A percentile compares a stretch with the other conserved stretches of the same genome.
Evolutionary conservation across 2,329 filamentous ascomycete species (phyloP).

Genomic region (Dactylella cylindrospora): DNA sequence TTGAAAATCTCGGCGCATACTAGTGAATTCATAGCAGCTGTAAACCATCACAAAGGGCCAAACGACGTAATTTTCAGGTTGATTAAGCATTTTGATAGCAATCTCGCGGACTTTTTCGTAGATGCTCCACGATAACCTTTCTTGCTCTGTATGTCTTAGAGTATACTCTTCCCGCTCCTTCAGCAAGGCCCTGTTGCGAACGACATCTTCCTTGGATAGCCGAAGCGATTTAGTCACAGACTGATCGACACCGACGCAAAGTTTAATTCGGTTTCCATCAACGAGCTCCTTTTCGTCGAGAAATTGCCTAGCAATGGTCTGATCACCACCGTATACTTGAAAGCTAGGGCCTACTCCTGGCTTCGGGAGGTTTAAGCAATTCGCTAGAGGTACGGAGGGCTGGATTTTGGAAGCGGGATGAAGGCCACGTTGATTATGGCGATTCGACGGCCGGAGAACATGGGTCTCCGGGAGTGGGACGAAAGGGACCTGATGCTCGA

Average conservation of each 20-base stretch:
- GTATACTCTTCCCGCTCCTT: conserved; percentile 32
- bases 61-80: not conserved
- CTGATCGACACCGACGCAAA: conserved; percentile 34
- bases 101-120: conserved; percentile 9
- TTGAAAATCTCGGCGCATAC: conserved; percentile 29
- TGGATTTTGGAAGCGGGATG: conserved; percentile 27
- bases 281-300: conserved; percentile 36
- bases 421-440: not conserved
- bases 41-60: conserved; percentile 36
- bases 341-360: conserved; percentile 27
- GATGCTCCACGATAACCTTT: conserved; percentile 9
- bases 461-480: not conserved
- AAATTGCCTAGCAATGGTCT: conserved; percentile 10
- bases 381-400: conserved; percentile 30
- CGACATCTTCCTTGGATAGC: conserved; percentile 31
- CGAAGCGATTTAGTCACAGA: conserved; percentile 31
- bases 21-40: conserved; percentile 41
- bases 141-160: conserved; percentile 17
- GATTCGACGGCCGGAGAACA: conserved; percentile 2
- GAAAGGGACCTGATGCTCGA: no score
- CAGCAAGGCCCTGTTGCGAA: conserved; percentile 25
- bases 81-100: conserved; percentile 10
- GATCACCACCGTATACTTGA: conserved; percentile 22
- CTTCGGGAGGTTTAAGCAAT: conserved; percentile 2
- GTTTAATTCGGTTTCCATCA: conserved; percentile 37